Conservation (phyloP, 2,329 filamentous ascomycete genomes). For the Aspergillus sp. region DNA sequence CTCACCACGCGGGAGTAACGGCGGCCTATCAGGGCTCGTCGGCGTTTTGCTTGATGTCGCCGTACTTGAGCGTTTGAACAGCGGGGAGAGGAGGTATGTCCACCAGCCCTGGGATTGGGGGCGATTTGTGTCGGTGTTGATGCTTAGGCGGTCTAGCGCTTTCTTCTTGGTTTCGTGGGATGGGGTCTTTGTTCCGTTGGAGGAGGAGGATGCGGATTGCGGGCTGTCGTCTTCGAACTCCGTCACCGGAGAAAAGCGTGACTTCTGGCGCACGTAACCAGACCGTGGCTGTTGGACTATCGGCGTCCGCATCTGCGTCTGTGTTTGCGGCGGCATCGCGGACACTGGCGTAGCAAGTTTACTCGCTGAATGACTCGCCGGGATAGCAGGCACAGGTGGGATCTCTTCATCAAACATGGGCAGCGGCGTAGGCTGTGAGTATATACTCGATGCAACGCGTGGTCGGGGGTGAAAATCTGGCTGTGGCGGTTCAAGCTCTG, state of each 20-base stretch:
- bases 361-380: conserved; percentile 18
- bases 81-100: conserved; percentile 40
- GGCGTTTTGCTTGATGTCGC: conserved; percentile 19
- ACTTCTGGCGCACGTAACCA: too few species aligned
- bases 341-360: conserved; percentile 7
- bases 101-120: conserved; percentile 44
- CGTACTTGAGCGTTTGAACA: conserved; percentile 32
- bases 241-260: too few species aligned
- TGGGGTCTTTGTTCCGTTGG: conserved; percentile 10
- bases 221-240: conserved; percentile 19
- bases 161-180: conserved; percentile 6
- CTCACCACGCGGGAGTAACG: conserved; percentile 15
- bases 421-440: conserved; percentile 35
- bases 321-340: conserved; percentile 2
- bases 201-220: conserved; percentile 33
- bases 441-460: conserved; percentile 36
- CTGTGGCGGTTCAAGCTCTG: conserved; percentile 11
- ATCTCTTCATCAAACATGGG: conserved; percentile 17
- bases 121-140: conserved; percentile 29
- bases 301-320: too few species aligned
- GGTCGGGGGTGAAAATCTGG: conserved; percentile 10
- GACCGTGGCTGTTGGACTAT: too few species aligned
- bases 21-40: conserved; percentile 15
- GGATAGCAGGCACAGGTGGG: conserved; percentile 37
- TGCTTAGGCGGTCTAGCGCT: conserved; percentile 24